Evolutionary conservation across 371 early-diverging fungal species (phyloP), one percentile per base, ranked within the genome.

Genomic region (Coemansia sp.): DNA sequence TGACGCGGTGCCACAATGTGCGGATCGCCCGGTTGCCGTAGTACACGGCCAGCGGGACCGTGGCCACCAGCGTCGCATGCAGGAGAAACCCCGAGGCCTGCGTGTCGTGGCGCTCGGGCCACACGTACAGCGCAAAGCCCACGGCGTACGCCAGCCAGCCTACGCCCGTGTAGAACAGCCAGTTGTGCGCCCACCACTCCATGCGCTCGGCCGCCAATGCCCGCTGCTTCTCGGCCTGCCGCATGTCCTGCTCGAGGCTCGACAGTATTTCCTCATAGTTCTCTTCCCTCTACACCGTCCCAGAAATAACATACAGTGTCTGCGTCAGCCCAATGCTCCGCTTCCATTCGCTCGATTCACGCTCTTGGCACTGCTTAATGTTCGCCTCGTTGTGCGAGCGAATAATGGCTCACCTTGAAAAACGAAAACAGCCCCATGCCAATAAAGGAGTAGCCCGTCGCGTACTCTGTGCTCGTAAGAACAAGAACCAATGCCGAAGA

Each of bases 201-300:
- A 88, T 84, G 1, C 90, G 84, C 14, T 86, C 59, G 40, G 83
- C 74, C 57, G 91, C 82, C 53, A 83, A 84, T 35, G 83, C 80
- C 38, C 88, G 77, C 57, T 83, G 81, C 38, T 83, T 59, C 69
- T 93, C 90, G 2, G 90, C 85, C 54, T 81, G 85, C 65, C 84
- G 80, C 56, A 94, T 90, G 33, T 88, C 83, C 43, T 78, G 82
- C 76, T 93, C 93, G 9, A 94, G 81, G 42, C 84, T 85, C 4
- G 88, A 86, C 5, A 94, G 82, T 34, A 92, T 84, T 68, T 88
- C 82, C 80, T 93, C 93, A 71, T 85, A 94, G 74, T 91, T 89
- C 50, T 81, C 80, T 43, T 88, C 84, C 54, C 80, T 70, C 66
- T 64, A 69, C 26, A 26, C 26, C 26, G 26, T 26, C 26, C 26